Conservation (phyloP, 805 yeast species). For the Nakazawaea populi region DNA sequence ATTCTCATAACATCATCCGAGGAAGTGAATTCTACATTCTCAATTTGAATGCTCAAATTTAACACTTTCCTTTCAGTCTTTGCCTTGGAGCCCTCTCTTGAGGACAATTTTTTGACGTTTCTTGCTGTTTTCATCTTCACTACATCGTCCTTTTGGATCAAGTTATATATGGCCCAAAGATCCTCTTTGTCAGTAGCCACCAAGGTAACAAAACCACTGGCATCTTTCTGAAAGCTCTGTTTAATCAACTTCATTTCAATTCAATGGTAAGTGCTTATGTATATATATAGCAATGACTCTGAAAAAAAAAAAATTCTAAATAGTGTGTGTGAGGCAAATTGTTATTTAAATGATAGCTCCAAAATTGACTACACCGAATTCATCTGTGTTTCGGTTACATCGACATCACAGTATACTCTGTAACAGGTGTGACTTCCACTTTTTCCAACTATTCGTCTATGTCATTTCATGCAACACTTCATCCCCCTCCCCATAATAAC, state of each 20-base stretch:
- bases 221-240: conserved; percentile 48
- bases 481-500: no score
- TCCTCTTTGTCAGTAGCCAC: conserved; percentile 89
- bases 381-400: no score
- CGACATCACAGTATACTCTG: no score
- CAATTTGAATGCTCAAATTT: conserved; percentile 54
- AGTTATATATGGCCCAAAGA: conserved; percentile 80
- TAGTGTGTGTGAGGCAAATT: no score
- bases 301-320: no score
- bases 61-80: conserved; percentile 50
- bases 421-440: no score
- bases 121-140: conserved; percentile 64
- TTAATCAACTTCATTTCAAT: conserved; percentile 49
- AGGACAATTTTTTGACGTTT: conserved; percentile 39
- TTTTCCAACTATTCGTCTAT: no score
- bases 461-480: no score
- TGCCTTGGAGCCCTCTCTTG: conserved; percentile 28
- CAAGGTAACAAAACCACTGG: conserved; percentile 59
- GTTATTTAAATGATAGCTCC: neutral
- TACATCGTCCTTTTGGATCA: conserved; percentile 72
- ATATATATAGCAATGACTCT: neutral
- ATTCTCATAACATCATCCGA: conserved; percentile 71
- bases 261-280: no score
- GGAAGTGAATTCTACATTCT: conserved; percentile 73
- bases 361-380: no score